These are phyloP conservation scores for Hanseniaspora lachancei DNA, from an alignment of 805 yeast species.

Conservation along the genomic window DNA sequence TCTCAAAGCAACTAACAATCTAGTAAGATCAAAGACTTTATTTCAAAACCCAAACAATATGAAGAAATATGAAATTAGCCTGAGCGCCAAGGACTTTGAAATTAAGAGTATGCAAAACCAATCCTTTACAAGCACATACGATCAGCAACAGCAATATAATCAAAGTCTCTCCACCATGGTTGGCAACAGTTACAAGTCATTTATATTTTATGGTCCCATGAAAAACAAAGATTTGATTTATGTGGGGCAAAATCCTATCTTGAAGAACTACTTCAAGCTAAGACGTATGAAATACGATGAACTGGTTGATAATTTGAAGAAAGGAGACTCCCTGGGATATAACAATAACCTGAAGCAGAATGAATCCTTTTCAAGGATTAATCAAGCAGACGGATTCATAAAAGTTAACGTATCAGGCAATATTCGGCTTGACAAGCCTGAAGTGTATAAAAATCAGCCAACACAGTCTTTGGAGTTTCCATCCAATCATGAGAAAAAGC, in stretches of 20 bases:
- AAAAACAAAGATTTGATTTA: not conserved
- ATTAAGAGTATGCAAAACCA: not conserved
- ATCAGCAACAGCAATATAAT: slow-evolving; percentile 7
- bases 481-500: not conserved
- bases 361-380: not conserved
- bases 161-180: not conserved
- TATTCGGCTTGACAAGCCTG: slow-evolving; percentile 8
- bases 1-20: not conserved
- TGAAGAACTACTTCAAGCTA: slow-evolving; percentile 6
- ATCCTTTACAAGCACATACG: not conserved
- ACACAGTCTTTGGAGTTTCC: not conserved
- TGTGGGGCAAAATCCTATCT: slow-evolving; percentile 7
- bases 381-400: slow-evolving; percentile 2
- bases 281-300: slow-evolving; percentile 8
- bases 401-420: slow-evolving; percentile 5
- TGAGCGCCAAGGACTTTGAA: slow-evolving; percentile 1
- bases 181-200: not conserved
- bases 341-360: not conserved
- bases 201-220: slow-evolving; percentile 2
- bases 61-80: not conserved
- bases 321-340: not conserved
- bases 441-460: not conserved
- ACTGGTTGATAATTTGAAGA: not conserved
- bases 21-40: not conserved
- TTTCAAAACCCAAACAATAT: not conserved